Conservation (phyloP, 495 filamentous ascomycete species). For the Penicillium longicatenatum region DNA sequence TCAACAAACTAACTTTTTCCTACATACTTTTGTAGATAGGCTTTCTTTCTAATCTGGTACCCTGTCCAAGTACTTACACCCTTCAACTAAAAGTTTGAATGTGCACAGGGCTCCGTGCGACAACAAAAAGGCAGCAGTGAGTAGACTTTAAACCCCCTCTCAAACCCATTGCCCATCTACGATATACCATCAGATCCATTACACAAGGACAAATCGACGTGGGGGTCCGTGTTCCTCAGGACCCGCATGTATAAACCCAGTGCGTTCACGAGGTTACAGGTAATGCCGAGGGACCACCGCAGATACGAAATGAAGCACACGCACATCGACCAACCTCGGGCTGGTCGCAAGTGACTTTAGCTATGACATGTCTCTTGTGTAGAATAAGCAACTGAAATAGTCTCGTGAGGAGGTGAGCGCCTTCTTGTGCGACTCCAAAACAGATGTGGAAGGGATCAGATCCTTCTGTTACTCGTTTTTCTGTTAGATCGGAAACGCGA, state of each 20-base stretch:
- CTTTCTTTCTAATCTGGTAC: not conserved
- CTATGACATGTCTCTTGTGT: not conserved
- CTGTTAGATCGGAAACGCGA: not conserved
- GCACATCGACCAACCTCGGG: not conserved
- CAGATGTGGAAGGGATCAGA: not conserved
- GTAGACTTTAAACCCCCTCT: not conserved
- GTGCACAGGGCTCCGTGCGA: conserved; percentile 1
- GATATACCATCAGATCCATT: not conserved
- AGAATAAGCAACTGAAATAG: conserved; percentile 2
- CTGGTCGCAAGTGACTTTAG: not conserved
- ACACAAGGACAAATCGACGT: not conserved
- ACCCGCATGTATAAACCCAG: not conserved
- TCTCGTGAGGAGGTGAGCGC: conserved; percentile 5
- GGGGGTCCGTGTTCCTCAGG: conserved; percentile 4
- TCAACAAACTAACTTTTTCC: too few species aligned
- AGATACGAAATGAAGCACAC: conserved; percentile 3
- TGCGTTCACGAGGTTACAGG: conserved; percentile 20
- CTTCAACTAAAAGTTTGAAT: not conserved
- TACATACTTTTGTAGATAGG: too few species aligned
- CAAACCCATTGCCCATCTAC: not conserved
- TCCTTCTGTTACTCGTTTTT: not conserved
- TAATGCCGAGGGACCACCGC: conserved; percentile 25
- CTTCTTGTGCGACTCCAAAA: not conserved
- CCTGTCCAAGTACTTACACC: not conserved
- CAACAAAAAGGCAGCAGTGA: not conserved